These are phyloP conservation scores for Protomyces lactucae-debilis DNA, from an alignment of 1,139 yeast genomes.

Conservation along the genomic window DNA sequence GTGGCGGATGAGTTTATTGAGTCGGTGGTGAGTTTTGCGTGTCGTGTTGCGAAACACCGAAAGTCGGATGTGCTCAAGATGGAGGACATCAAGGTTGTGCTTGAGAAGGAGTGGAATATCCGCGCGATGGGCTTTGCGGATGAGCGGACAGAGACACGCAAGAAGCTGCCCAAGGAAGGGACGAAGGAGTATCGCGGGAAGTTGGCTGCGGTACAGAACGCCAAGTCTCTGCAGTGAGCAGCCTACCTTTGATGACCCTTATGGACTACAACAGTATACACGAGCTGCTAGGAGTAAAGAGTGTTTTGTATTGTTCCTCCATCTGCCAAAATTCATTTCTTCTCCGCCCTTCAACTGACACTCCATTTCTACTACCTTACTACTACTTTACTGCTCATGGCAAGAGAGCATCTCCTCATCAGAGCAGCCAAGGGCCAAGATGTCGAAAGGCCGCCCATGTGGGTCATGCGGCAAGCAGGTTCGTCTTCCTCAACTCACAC, in stretches of 20 bases:
- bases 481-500: neutral
- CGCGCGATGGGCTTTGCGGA: slow-evolving; percentile 88
- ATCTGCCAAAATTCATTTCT: too few species aligned
- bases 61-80: slow-evolving; percentile 84
- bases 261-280: too few species aligned
- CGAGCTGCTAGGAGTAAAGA: too few species aligned
- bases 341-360: too few species aligned
- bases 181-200: slow-evolving; percentile 67
- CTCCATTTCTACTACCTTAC: too few species aligned
- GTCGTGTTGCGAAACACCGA: slow-evolving; percentile 89
- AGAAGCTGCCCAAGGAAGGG: slow-evolving; percentile 64
- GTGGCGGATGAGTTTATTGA: slow-evolving; percentile 93
- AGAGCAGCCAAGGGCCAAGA: slow-evolving; percentile 78
- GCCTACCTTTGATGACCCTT: too few species aligned
- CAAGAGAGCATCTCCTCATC: slow-evolving; percentile 42
- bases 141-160: slow-evolving; percentile 80
- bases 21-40: slow-evolving; percentile 85
- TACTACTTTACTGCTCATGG: neutral
- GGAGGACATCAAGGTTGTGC: slow-evolving; percentile 81
- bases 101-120: slow-evolving; percentile 94
- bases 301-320: too few species aligned
- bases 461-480: slow-evolving; percentile 58
- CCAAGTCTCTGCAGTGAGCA: slow-evolving; percentile 25
- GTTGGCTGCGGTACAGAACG: slow-evolving; percentile 55
- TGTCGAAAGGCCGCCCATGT: slow-evolving; percentile 95